Evolutionary conservation across 805 yeast species (phyloP), one percentile per base, ranked within the genome.

Genomic region (Yamadazyma laniorum): DNA sequence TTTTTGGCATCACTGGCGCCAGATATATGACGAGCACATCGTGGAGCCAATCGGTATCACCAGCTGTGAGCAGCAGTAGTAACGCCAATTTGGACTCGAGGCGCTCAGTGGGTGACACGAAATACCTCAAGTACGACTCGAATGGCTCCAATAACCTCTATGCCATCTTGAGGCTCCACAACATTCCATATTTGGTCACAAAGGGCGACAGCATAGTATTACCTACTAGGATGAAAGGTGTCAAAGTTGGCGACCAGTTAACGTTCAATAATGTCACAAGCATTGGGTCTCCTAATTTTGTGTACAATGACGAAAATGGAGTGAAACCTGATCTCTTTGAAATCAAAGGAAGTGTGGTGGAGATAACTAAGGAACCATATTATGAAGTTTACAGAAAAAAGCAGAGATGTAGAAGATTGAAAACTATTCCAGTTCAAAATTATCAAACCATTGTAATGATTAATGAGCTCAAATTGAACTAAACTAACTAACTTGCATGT

Each of bases 101-200:
- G 13, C 14, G 13, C 13, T 29, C 29, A 9, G 34, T 35, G 5
- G 13, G 18, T 12, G 40, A 37, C 25, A 16, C 32, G 17, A 37
- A 38, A 28, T 33, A 38, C 26, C 65, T 89, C 44, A 86, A 82
- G 53, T 73, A 78, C 35, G 80, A 83, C 38, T 76, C 81, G 34
- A 76, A 77, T 43, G 72, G 64, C 3, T 55, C 56, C 19, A 47
- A 53, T 29, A 77, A 77, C 45, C 63, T 91, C 22, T 93, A 88
- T 56, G 98, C 98, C 32, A 72, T 86, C 6, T 74, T 91, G 48
- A 80, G 78, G 50, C 75, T 93, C 26, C 93, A 88, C 66, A 79
- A 82, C 61, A 80, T 88, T 61, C 87, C 93, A 29, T 89, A 86
- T 55, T 68, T 93, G 44, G 93, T 93, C 13, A 89, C 98, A 18